Percentiles rank a stretch among this genome's conserved stretches.
Conservation (phyloP, 768 basidiomycete genomes). For the Imleria badia region DNA sequence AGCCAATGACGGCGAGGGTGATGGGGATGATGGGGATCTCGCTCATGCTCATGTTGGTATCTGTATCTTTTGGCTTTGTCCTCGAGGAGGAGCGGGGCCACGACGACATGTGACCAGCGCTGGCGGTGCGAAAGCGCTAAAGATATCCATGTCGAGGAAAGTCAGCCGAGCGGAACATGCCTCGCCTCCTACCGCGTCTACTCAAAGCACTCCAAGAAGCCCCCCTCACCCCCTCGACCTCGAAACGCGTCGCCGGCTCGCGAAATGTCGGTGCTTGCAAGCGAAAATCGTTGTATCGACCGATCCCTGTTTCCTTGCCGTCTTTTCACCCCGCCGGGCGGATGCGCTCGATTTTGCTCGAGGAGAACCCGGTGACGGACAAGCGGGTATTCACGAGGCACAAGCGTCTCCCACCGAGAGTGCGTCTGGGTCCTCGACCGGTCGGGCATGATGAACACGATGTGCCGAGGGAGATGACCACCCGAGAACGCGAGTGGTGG, state of each 20-base stretch:
- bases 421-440: slow-evolving; percentile 33
- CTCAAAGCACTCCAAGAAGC: slow-evolving; percentile 40
- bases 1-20: slow-evolving; percentile 77
- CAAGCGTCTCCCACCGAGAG: slow-evolving; percentile 56
- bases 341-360: slow-evolving; percentile 61
- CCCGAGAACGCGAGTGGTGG: slow-evolving; percentile 64
- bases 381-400: slow-evolving; percentile 50
- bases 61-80: slow-evolving; percentile 18
- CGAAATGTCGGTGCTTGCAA: slow-evolving; percentile 11
- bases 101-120: slow-evolving; percentile 25
- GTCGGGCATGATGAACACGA: slow-evolving; percentile 31
- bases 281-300: slow-evolving; percentile 38
- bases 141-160: not conserved
- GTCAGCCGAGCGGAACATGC: slow-evolving; percentile 42
- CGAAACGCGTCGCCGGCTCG: slow-evolving; percentile 13
- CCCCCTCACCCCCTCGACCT: slow-evolving; percentile 4
- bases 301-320: slow-evolving; percentile 34
- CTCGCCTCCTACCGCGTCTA: slow-evolving; percentile 71
- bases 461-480: slow-evolving; percentile 56
- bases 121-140: not conserved
- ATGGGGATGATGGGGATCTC: slow-evolving; percentile 38
- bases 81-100: slow-evolving; percentile 32
- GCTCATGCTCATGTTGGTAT: slow-evolving; percentile 15
- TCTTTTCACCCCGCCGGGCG: slow-evolving; percentile 45
- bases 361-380: slow-evolving; percentile 56